Percentiles rank a stretch among this genome's conserved stretches.
Evolutionary conservation across 2,329 filamentous ascomycete species (phyloP).

Genomic region (Madurella mycetomatis): DNA sequence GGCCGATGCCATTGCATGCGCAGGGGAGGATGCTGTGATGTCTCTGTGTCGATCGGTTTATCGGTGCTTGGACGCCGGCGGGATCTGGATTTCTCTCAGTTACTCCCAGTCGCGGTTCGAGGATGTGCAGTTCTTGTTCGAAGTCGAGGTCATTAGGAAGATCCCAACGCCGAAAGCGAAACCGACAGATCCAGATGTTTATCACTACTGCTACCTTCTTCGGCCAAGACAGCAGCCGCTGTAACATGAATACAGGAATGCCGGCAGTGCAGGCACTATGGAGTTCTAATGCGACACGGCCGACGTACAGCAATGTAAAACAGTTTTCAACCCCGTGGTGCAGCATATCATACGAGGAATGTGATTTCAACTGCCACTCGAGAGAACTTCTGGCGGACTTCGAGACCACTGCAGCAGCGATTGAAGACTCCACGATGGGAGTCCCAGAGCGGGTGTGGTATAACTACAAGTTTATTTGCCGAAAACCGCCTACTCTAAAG

Average conservation of each 20-base stretch:
- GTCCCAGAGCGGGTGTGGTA: too few species aligned
- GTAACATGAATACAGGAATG: neutral
- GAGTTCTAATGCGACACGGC: too few species aligned
- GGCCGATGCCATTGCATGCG: constrained; percentile 45
- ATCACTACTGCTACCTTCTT: constrained; percentile 43
- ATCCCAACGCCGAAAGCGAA: constrained; percentile 39
- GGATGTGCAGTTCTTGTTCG: constrained; percentile 30
- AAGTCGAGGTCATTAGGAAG: constrained; percentile 39
- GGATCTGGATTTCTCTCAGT: constrained; percentile 46
- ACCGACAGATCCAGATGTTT: constrained; percentile 44
- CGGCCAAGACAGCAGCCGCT: constrained; percentile 25
- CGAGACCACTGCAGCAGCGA: too few species aligned
- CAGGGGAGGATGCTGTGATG: constrained; percentile 35
- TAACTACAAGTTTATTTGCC: too few species aligned
- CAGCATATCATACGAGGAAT: too few species aligned
- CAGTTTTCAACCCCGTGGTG: too few species aligned
- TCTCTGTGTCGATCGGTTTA: constrained; percentile 38
- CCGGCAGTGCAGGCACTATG: too few species aligned
- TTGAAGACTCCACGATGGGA: too few species aligned
- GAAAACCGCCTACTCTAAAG: too few species aligned
- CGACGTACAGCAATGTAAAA: too few species aligned
- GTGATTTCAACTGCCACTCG: too few species aligned
- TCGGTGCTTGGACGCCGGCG: constrained; percentile 32
- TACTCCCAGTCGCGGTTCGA: constrained; percentile 42
- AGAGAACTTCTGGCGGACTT: too few species aligned